Evolutionary conservation across 495 filamentous ascomycete genomes (phyloP), one percentile per base, ranked within the genome.

Genomic region (Darksidea phi): DNA sequence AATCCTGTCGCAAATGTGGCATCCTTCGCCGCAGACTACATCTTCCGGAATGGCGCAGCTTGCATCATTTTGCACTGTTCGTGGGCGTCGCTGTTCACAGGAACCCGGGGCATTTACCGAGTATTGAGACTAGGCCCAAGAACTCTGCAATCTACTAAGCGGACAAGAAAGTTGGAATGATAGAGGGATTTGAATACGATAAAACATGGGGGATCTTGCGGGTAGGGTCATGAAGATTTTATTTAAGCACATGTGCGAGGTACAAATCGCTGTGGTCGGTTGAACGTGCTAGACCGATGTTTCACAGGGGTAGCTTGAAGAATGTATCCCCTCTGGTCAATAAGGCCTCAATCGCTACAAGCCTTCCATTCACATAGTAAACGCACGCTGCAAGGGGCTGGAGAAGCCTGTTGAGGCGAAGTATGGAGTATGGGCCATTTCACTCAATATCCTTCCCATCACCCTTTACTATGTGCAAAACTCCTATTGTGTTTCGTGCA

Each of bases 211-310:
- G 43, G 88, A 90, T 61, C 74, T 90, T 13, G 78, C 82, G 24
- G 87, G 87, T 54, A 79, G 86, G 36, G 87, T 89, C 11, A 89
- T 90, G 87, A 86, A 90, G 71, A 90, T 90, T 67, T 79, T 90
- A 28, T 85, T 81, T 12, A 86, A 90, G 70, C 87, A 90, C 68
- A 90, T 86, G 15, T 83, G 81, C 63, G 87, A 90, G 74, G 86
- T 59, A 52, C 32, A 24, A 42, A 15, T 15, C 7, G 15, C 36
- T 38, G 15, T 38, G 7, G 36, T 38, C 8, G 7, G 7, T 38
- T 38, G 8, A 38, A 15, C 8, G 15, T 38, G 7, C 8, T 38
- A 38, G 36, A 7, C 36, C 36, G 7, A 7, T 15, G 36, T 38
- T 38, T 38, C 36, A 17, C 34, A 59, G 54, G 64, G 87, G 28